Evolutionary conservation across 2,329 filamentous ascomycete species (phyloP), one percentile per base, ranked within the genome.

Genomic region (Malbranchea zuffiana): DNA sequence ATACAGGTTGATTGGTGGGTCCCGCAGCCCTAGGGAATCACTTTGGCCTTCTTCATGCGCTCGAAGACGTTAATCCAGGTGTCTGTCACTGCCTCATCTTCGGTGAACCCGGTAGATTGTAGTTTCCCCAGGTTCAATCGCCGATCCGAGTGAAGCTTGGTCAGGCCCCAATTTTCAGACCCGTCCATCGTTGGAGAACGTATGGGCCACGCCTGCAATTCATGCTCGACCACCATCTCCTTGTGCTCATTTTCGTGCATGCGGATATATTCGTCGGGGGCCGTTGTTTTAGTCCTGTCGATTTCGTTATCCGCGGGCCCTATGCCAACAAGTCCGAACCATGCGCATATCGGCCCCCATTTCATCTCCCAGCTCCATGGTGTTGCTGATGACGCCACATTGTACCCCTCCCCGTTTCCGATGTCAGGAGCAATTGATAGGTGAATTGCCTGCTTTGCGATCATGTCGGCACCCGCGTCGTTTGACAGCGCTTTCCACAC

Each of bases 361-460:
- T 35, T 41, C 15, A 32, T 36, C 21, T 42, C 31, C 44, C 41
- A 46, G 21, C 28, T 41, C 21, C 32, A 28, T n/a, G 44, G 39
- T 3, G 18, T 36, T 4, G 29, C 37, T 3, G 35, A 41, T 8
- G 38, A 41, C 8, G 44, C 41, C 20, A 46, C 39, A 20, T 46
- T 46, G 26, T 37, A 46, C 15, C 38, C 44, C 20, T 46, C 18
- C 6, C 44, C 44, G 13, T 39, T 44, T 11, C 37, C 28, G n/a
- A 11, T 23, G 5, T 32, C 30, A n/a, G 37, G 20, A 8, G 29
- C 16, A 8, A 44, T 31, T n/a, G 41, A 44, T 11, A 44, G 17
- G 24, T 46, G 39, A 24, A 46, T 46, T 3, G 38, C 32, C 15
- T 26, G 24, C 28, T 46, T 46, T n/a, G 44, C 41, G 28, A 46